Evolutionary conservation across 2,329 filamentous ascomycete genomes (phyloP).

Genomic region (Rhynchosporium graminicola): DNA sequence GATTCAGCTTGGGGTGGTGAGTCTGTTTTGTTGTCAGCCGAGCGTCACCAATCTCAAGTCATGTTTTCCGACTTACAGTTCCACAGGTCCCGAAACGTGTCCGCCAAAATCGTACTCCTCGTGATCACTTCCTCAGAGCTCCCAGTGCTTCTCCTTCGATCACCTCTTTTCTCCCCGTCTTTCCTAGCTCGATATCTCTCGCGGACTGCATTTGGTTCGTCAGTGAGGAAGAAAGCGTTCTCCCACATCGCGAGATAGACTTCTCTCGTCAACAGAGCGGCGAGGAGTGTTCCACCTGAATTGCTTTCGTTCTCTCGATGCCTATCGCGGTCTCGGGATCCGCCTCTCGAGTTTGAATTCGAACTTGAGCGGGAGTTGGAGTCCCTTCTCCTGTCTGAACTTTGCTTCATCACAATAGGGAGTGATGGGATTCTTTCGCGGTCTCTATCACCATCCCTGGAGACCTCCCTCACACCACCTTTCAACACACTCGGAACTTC

Average conservation of each 20-base stretch:
- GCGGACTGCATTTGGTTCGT: neutral
- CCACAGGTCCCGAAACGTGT: conserved; percentile 4
- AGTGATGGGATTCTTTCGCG: no score
- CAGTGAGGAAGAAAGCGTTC: conserved; percentile 1
- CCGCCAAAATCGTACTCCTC: neutral
- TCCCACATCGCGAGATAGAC: conserved; percentile 6
- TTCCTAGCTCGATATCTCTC: conserved; percentile 1
- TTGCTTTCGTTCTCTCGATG: neutral
- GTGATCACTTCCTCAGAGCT: neutral
- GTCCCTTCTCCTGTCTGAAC: neutral
- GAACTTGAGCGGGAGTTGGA: neutral
- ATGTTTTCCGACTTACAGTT: neutral
- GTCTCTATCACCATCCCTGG: neutral
- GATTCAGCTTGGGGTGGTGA: neutral
- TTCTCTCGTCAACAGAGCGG: neutral
- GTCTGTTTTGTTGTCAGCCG: neutral
- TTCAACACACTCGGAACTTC: neutral
- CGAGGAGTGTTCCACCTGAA: neutral
- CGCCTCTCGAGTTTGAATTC: neutral
- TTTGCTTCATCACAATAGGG: neutral
- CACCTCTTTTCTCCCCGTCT: no score
- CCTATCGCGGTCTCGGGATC: neutral
- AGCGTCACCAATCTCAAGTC: neutral
- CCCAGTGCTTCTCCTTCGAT: neutral
- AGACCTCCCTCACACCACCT: neutral